These are phyloP conservation scores for Trichoderma sp. DNA, from an alignment of 2,329 filamentous ascomycete species.

Conservation along the genomic window DNA sequence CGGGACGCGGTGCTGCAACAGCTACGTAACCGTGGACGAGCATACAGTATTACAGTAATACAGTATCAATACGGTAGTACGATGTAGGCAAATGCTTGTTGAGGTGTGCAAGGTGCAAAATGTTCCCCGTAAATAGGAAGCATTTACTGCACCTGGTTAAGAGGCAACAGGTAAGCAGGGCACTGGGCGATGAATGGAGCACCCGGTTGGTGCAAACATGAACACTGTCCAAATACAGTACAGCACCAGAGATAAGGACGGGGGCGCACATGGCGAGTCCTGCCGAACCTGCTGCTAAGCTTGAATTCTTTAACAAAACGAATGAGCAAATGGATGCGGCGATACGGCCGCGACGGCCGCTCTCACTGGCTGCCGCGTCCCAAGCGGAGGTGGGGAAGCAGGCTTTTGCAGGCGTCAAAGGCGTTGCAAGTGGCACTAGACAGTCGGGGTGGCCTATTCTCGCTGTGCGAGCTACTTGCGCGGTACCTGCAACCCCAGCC, in stretches of 20 bases:
- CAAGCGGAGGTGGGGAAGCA: not conserved
- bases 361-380: conserved; percentile 8
- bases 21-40: not conserved
- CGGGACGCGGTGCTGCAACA: not conserved
- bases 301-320: conserved; percentile 15
- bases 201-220: not conserved
- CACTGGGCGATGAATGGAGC: not conserved
- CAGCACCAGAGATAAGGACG: conserved; percentile 1
- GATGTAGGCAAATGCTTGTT: not conserved
- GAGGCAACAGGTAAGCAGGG: not conserved
- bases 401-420: not conserved
- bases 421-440: not conserved
- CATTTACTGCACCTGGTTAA: not conserved
- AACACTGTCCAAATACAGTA: not conserved
- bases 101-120: not conserved
- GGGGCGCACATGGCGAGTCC: not conserved
- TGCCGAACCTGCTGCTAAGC: not conserved
- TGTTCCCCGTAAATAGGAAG: not conserved
- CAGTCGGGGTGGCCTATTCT: not conserved
- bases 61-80: not conserved
- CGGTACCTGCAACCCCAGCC: not conserved
- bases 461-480: not conserved
- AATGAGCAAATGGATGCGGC: conserved; percentile 17
- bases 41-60: too few relatives aligned
- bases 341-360: not conserved